These are phyloP conservation scores for Vigna angularis DNA, from an alignment of 306 rosid species.

Conservation along the genomic window DNA sequence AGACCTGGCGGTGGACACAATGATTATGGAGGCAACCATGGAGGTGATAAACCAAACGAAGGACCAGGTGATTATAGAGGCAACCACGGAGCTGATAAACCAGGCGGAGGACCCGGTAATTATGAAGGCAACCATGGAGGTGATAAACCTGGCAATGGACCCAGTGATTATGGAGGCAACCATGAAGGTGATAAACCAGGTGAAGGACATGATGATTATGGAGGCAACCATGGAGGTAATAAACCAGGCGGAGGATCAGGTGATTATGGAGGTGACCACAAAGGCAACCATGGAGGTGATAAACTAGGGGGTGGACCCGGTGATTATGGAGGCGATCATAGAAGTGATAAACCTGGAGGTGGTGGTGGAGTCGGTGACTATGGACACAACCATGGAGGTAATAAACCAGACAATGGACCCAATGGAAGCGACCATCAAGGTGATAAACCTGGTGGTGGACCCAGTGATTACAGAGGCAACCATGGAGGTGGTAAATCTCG, in stretches of 20 bases:
- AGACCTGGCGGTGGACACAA: rapidly evolving
- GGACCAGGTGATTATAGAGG: not conserved
- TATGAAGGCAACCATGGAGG: not conserved
- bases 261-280: not conserved
- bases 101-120: too few species aligned
- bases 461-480: not conserved
- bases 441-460: not conserved
- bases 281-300: not conserved
- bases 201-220: too few species aligned
- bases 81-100: not conserved
- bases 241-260: too few species aligned
- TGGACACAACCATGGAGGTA: not conserved
- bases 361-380: not conserved
- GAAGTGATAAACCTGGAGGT: not conserved
- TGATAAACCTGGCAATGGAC: not conserved
- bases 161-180: not conserved
- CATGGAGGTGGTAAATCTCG: not conserved
- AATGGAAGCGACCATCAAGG: not conserved
- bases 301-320: not conserved
- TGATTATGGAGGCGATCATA: not conserved
- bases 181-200: not conserved
- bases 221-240: not conserved
- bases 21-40: not conserved
- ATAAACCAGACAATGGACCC: too few species aligned
- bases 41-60: not conserved